Conservation (phyloP, 768 basidiomycete species). For the Piloderma croceum region DNA sequence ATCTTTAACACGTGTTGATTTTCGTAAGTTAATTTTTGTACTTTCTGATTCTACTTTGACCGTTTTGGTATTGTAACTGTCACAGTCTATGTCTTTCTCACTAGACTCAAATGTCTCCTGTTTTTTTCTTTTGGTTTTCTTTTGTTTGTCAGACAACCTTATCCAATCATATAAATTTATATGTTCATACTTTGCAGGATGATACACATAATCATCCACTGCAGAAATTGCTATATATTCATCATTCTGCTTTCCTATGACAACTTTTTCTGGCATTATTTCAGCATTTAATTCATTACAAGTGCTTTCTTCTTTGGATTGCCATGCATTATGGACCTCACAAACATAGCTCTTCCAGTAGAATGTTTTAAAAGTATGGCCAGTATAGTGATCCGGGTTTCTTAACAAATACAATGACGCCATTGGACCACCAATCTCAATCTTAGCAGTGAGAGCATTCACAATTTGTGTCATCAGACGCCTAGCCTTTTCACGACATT, state of each 20-base stretch:
- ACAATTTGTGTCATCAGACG: conserved; percentile 5
- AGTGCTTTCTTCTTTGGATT: too few species aligned
- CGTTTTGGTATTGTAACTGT: too few species aligned
- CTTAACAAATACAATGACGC: conserved; percentile 23
- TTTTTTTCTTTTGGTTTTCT: too few species aligned
- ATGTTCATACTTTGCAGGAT: conserved; percentile 12
- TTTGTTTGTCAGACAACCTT: too few species aligned
- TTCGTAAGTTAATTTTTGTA: too few species aligned
- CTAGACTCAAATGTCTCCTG: too few species aligned
- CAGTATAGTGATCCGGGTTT: conserved; percentile 15
- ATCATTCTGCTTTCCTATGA: conserved; percentile 12
- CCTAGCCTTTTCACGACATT: conserved; percentile 14
- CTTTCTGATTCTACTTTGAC: too few species aligned
- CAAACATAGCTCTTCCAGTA: conserved; percentile 20
- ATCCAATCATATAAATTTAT: conserved; percentile 27
- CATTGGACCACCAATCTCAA: conserved; percentile 25
- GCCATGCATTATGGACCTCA: conserved; percentile 19
- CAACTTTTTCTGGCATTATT: conserved; percentile 2
- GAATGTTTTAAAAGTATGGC: conserved; percentile 9
- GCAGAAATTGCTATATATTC: conserved; percentile 17
- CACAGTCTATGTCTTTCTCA: too few species aligned
- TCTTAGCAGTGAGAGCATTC: conserved; percentile 14
- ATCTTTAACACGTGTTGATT: too few species aligned
- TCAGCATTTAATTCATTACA: not conserved
- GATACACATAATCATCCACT: conserved; percentile 30